Evolutionary conservation across 768 basidiomycete genomes (phyloP), one percentile per base, ranked within the genome.

Genomic region (Rhodosporidiobolus sp.): DNA sequence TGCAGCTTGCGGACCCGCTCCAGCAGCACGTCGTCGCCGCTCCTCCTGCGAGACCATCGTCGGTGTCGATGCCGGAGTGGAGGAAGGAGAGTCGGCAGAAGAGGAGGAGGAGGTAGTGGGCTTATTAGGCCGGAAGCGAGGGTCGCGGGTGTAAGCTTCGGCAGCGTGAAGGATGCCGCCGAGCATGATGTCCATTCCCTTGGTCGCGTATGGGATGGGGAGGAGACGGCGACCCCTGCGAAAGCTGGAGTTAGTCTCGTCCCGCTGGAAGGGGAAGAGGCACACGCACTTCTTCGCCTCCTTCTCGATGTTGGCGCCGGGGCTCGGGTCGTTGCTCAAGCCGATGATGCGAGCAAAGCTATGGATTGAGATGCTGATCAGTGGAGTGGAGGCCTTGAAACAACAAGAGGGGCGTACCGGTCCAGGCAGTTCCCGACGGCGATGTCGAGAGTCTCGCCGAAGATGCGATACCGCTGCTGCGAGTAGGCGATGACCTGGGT

Each of bases 401-500:
- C 16, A 14, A 10, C 0, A n/a, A 53, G 28, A 20, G 62, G 26
- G 53, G n/a, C 70, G 24, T 20, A 72, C 72, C 96, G 89, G 81
- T 99, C 96, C 32, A 99, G 84, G 80, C 96, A 98, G 80, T 99
- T 99, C 49, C 96, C 96, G 46, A 98, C 94, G n/a, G 96, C 96
- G 67, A 99, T 98, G 79, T 99, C 96, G 65, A 99, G 85, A 3
- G 96, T 98, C 82, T 99, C 96, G 24, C 96, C 96, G 79, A 99
- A 99, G 71, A 99, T 99, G 54, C 96, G 88, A 80, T 99, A 99
- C 73, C 94, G 88, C 81, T 98, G 94, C 70, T 90, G 89, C 30
- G 94, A 98, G 81, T 99, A 99, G 2, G 96, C 96, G 77, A 99
- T 98, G 24, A 99, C 94, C 82, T 99, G 96, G 0, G 96, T 98